Base-by-base conservation (phyloP, 805 yeast genomes). In the Wickerhamomyces bovis region DNA sequence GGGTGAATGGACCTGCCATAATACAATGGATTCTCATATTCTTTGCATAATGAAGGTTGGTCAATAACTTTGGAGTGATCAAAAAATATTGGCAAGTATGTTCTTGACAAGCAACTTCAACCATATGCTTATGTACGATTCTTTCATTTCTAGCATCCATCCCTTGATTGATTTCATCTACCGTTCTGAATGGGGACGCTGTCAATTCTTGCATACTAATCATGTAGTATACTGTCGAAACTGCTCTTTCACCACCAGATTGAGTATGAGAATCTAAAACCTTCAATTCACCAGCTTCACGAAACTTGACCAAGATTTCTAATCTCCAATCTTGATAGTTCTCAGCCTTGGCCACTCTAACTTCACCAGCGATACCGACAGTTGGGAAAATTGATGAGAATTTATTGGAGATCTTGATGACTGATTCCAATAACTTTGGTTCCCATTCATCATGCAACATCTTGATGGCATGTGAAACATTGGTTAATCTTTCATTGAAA, bases 161-260 rank as follows among this genome's bases (percentile, higher is more conserved):
- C 54, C 99, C 99, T 68, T 94, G 99, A 63, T 94, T 94, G 52
- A 94, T 95, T 70, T 94, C 99, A 67, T 94, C 99, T 8, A 94
- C 97, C 3, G 92, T 90, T 60, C 98, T 73, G 60, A 94, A 89
- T 10, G 99, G 98, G 0, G 97, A 88, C 25, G 77, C 76, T 0
- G 97, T 83, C 47, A 85, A 73, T 11, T 89, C 92, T 67, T 94
- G 99, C 52, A 94, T 70, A 1, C 98, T 83, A 73, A 94, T 86
- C 60, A 94, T 77, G 62, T 85, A 94, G 44, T 90, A 77, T 2
- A 92, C 92, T 0, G 98, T 94, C 0, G 97, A 83, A 0, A 94
- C 96, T 1, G 98, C 95, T 58, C 96, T 78, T 65, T 94, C 99
- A 43, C 99, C 99, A 47, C 99, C 99, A 1, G 97, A 88, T 63